These are phyloP conservation scores for Lipomyces orientalis DNA, from an alignment of 805 yeast genomes.

Conservation along the genomic window DNA sequence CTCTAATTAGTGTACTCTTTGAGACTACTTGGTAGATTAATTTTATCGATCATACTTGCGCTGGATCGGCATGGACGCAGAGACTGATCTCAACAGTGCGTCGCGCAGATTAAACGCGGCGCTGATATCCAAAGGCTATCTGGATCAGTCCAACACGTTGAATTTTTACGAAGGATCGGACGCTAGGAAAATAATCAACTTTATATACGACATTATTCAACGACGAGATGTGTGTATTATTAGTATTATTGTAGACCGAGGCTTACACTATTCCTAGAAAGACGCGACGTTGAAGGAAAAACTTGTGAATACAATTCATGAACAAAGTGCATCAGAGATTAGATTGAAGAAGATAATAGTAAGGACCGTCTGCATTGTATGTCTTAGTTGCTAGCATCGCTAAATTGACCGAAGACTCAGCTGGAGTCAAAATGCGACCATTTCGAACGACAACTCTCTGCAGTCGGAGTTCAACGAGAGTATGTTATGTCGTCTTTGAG, in stretches of 20 bases:
- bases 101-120: conserved; percentile 29
- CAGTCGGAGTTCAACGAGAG: conserved; percentile 27
- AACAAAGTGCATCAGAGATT: conserved; percentile 23
- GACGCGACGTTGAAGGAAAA: conserved; percentile 30
- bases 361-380: not conserved
- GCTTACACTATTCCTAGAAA: conserved; percentile 12
- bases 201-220: conserved; percentile 27
- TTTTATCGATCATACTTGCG: not conserved
- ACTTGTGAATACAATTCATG: conserved; percentile 27
- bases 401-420: conserved; percentile 18
- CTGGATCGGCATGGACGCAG: conserved; percentile 27
- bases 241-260: not conserved
- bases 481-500: conserved; percentile 4
- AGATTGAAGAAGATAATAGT: conserved; percentile 23
- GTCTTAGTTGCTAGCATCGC: not conserved
- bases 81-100: conserved; percentile 32
- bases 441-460: conserved; percentile 28
- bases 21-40: not conserved
- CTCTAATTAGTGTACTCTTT: not conserved
- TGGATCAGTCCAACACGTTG: conserved; percentile 12
- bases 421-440: conserved; percentile 26
- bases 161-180: conserved; percentile 25
- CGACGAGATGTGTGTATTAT: conserved; percentile 21
- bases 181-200: conserved; percentile 29
- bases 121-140: conserved; percentile 29